Conservation (phyloP, 192 early-diverging fungal species). For the Mortierella hygrophila region DNA sequence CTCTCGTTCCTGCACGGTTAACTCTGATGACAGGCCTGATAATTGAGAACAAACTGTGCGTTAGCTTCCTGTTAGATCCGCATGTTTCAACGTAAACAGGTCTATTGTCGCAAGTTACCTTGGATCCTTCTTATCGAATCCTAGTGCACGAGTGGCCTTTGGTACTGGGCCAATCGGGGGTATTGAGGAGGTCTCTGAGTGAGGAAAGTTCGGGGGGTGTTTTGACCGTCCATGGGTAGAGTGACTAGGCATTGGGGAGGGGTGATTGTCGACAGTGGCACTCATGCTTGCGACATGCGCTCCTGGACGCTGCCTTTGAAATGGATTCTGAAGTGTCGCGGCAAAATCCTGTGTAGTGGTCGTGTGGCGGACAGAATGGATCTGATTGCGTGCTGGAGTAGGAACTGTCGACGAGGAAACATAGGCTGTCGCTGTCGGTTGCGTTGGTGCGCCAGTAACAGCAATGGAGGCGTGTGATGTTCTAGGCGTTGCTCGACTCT, state of each 20-base stretch:
- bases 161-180: background rate
- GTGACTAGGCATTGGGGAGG: background rate
- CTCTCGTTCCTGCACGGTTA: constrained; percentile 92
- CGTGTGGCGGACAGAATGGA: background rate
- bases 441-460: background rate
- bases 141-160: constrained; percentile 31
- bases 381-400: background rate
- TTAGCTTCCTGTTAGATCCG: background rate
- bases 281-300: background rate
- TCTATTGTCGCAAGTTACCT: constrained; percentile 53
- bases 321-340: constrained; percentile 1
- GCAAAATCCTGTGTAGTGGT: background rate
- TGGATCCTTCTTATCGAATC: constrained; percentile 65
- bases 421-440: background rate
- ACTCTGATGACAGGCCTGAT: constrained; percentile 75
- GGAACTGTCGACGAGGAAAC: background rate
- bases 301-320: constrained; percentile 2
- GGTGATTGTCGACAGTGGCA: background rate
- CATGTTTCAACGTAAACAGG: background rate
- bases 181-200: background rate
- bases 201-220: background rate
- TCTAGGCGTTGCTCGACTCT: background rate
- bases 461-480: background rate
- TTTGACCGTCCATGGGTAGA: background rate
- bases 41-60: background rate